These are phyloP conservation scores for Scleroderma citrinum DNA, from an alignment of 768 basidiomycete genomes.

Conservation along the genomic window DNA sequence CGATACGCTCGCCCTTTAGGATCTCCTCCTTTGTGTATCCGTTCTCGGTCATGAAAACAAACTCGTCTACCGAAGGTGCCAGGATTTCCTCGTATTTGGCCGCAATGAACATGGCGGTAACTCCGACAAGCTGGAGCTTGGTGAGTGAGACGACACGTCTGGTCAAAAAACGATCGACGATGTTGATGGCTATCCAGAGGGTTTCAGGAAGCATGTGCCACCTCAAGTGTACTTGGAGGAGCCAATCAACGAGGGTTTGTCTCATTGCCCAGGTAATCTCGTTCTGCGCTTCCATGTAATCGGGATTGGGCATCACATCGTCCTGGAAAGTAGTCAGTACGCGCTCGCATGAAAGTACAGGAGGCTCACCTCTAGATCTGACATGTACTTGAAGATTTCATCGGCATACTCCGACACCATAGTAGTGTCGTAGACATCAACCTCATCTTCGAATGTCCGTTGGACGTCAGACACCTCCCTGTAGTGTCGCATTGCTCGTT, in stretches of 20 bases:
- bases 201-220: conserved; percentile 99
- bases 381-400: conserved; percentile 97
- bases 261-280: conserved; percentile 96
- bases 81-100: conserved; percentile 99
- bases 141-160: conserved; percentile 82
- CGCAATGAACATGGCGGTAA: conserved; percentile 98
- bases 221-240: conserved; percentile 93
- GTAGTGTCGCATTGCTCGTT: conserved; percentile 50
- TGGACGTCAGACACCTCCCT: conserved; percentile 63
- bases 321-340: conserved; percentile 44
- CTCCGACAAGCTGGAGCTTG: conserved; percentile 94
- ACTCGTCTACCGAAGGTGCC: conserved; percentile 95
- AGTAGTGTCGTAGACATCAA: conserved; percentile 67
- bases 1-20: conserved; percentile 94
- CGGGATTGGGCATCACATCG: conserved; percentile 81
- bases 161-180: conserved; percentile 89
- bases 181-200: conserved; percentile 97
- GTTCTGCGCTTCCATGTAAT: conserved; percentile 91
- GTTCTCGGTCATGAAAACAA: conserved; percentile 96
- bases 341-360: not conserved
- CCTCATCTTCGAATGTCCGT: conserved; percentile 58
- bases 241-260: conserved; percentile 95
- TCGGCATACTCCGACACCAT: conserved; percentile 99
- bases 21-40: conserved; percentile 94
- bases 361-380: conserved; percentile 73